Conservation (phyloP, 768 basidiomycete genomes). For the Crassisporium funariophilum region DNA sequence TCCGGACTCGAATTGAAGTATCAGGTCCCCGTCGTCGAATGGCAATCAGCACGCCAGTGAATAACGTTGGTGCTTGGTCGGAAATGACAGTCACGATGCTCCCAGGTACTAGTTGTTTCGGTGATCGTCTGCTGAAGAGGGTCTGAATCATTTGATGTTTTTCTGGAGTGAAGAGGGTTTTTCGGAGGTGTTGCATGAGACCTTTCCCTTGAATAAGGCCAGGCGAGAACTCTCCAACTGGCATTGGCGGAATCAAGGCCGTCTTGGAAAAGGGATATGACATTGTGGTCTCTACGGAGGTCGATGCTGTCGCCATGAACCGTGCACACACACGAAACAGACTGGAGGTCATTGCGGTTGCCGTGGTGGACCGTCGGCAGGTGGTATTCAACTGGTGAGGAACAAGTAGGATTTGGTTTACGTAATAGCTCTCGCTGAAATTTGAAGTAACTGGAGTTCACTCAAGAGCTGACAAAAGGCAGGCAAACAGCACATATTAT, state of each 20-base stretch:
- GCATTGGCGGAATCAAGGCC: conserved; percentile 53
- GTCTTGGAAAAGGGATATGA: conserved; percentile 76
- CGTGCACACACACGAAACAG: conserved; percentile 39
- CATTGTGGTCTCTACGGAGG: conserved; percentile 14
- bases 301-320: conserved; percentile 42
- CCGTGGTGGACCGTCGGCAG: too few relatives aligned
- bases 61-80: conserved; percentile 76
- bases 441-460: too few relatives aligned
- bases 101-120: conserved; percentile 72
- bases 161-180: conserved; percentile 64
- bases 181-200: conserved; percentile 73
- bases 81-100: conserved; percentile 84
- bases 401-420: conserved; percentile 11
- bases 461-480: too few relatives aligned
- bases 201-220: conserved; percentile 69
- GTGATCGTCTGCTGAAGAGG: conserved; percentile 73
- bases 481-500: conserved; percentile 5
- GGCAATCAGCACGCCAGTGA: conserved; percentile 87
- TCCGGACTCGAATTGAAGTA: conserved; percentile 87
- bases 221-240: conserved; percentile 42
- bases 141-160: conserved; percentile 69
- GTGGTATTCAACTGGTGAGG: too few relatives aligned
- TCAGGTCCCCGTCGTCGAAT: conserved; percentile 83
- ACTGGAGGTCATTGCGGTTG: conserved; percentile 36
- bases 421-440: conserved; percentile 16